These are phyloP conservation scores for Cryptococcus floricola DNA, from an alignment of 1,284 basidiomycete species.

Conservation along the genomic window DNA sequence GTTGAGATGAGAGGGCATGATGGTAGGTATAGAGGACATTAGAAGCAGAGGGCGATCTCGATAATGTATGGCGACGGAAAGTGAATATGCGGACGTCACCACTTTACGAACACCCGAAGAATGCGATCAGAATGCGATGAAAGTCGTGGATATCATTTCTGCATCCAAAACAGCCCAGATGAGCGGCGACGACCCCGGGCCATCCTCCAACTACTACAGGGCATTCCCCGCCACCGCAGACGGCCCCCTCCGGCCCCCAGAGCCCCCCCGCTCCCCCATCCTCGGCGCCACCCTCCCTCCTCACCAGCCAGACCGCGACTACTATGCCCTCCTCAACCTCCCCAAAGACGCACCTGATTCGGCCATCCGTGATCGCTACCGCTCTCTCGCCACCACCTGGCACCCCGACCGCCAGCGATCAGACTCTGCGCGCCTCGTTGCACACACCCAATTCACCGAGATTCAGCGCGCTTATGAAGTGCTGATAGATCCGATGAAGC, in stretches of 20 bases:
- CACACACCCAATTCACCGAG: constrained; percentile 37
- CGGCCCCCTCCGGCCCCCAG: constrained; percentile 35
- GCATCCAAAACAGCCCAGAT: too few species aligned
- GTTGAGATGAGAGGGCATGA: too few species aligned
- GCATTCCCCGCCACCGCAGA: constrained; percentile 32
- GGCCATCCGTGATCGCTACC: constrained; percentile 44
- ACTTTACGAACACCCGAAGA: too few species aligned
- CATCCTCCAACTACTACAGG: constrained; percentile 38
- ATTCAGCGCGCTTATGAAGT: constrained; percentile 49
- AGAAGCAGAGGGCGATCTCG: too few species aligned
- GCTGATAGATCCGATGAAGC: constrained; percentile 50
- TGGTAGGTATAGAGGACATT: too few species aligned
- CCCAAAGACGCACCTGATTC: constrained; percentile 31
- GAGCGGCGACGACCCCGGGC: constrained; percentile 34
- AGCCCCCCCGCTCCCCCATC: constrained; percentile 25
- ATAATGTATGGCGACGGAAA: too few species aligned
- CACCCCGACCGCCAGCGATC: constrained; percentile 56
- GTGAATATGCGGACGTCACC: too few species aligned
- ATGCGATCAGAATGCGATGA: too few species aligned
- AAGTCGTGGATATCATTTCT: too few species aligned
- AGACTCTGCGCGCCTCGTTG: constrained; percentile 31
- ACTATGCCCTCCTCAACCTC: constrained; percentile 46
- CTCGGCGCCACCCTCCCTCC: constrained; percentile 10
- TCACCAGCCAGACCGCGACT: constrained; percentile 7
- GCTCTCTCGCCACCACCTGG: constrained; percentile 47